phyloP scores from a whole-genome alignment of 2,329 filamentous ascomycete species.

The Drechslerella dactyloides region DNA sequence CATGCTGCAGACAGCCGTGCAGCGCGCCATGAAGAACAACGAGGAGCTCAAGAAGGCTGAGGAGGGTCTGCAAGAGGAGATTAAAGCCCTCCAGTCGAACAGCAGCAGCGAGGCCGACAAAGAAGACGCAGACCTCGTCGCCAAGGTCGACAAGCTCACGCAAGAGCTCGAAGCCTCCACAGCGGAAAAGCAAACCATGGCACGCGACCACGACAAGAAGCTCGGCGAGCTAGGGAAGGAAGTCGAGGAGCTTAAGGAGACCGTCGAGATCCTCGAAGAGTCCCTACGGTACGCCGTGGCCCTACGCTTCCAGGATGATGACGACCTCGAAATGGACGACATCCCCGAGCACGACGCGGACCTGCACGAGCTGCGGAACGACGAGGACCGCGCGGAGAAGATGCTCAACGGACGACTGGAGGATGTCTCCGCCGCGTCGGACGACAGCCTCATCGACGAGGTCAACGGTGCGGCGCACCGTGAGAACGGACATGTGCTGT shows the following conservation, averaged over 20 bases:
- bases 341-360: conserved; percentile 7
- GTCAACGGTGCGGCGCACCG: conserved; percentile 27
- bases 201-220: conserved; percentile 30
- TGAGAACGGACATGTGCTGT: conserved; percentile 28
- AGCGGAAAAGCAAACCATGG: conserved; percentile 30
- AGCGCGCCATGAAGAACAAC: conserved; percentile 49
- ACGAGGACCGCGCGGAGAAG: conserved; percentile 38
- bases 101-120: conserved; percentile 16
- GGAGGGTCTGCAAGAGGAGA: conserved; percentile 39
- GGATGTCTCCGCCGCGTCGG: conserved; percentile 37
- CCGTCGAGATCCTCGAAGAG: conserved; percentile 44
- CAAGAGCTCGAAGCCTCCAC: conserved; percentile 18
- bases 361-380: conserved; percentile 20
- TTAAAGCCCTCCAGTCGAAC: conserved; percentile 34
- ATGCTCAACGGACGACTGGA: conserved; percentile 48
- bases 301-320: conserved; percentile 20
- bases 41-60: conserved; percentile 45
- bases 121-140: conserved; percentile 18
- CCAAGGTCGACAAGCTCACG: conserved; percentile 30
- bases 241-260: conserved; percentile 40
- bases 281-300: conserved; percentile 40
- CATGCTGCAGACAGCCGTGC: conserved; percentile 47
- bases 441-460: conserved; percentile 47
- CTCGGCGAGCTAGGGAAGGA: conserved; percentile 36
- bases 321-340: conserved; percentile 15